These are phyloP conservation scores for Coprinopsis strossmayeri DNA, from an alignment of 768 basidiomycete genomes.

Conservation along the genomic window DNA sequence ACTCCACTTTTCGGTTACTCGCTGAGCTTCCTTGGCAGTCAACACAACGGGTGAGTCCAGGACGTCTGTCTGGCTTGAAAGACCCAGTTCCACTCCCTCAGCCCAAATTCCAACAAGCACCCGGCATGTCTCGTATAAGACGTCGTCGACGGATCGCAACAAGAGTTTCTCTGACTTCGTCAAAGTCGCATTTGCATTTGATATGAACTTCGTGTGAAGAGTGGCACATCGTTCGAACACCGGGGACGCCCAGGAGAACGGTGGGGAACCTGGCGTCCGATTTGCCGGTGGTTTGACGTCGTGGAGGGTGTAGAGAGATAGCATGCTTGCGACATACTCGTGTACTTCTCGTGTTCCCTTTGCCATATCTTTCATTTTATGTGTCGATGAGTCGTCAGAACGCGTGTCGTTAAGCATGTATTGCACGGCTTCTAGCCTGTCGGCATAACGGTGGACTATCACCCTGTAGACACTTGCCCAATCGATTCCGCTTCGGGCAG, in stretches of 20 bases:
- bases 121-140: conserved; percentile 38
- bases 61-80: not conserved
- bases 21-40: conserved; percentile 7
- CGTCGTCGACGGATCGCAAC: conserved; percentile 24
- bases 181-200: conserved; percentile 17
- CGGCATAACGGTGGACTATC: conserved; percentile 6
- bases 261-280: not conserved
- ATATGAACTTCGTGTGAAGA: not conserved
- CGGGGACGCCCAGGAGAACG: not conserved
- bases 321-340: conserved; percentile 23
- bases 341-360: conserved; percentile 18
- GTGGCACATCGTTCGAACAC: conserved; percentile 1
- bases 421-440: conserved; percentile 27
- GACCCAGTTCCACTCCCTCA: conserved; percentile 2
- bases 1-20: conserved; percentile 37
- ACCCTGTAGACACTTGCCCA: conserved; percentile 29
- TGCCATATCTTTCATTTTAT: conserved; percentile 5
- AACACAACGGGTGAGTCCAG: not conserved
- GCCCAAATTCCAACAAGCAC: conserved; percentile 25
- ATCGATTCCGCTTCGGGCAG: conserved; percentile 28
- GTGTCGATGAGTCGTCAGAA: conserved; percentile 1
- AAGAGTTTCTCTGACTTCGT: conserved; percentile 26
- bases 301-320: conserved; percentile 16
- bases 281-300: conserved; percentile 8
- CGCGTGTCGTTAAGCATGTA: conserved; percentile 32